Conservation (phyloP, 495 filamentous ascomycete genomes). For the Staphylotrichum longicolle region DNA sequence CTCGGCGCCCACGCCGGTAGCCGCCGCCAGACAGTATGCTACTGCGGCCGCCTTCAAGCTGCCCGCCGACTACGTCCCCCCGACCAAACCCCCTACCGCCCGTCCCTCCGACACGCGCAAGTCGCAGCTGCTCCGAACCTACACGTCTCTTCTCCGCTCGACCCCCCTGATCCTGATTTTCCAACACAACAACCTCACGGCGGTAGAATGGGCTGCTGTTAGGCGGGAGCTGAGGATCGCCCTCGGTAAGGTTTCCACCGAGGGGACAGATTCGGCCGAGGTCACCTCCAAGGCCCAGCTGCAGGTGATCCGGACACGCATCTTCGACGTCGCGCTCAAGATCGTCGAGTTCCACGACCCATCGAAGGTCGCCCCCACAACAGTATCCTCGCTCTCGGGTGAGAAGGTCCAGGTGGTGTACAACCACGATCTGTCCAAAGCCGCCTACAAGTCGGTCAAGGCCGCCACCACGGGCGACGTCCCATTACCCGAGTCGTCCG, state of each 20-base stretch:
- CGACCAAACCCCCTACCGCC: slow-evolving; percentile 83
- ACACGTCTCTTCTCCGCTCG: slow-evolving; percentile 88
- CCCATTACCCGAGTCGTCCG: slow-evolving; percentile 41
- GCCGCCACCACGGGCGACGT: slow-evolving; percentile 45
- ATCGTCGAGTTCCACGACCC: slow-evolving; percentile 86
- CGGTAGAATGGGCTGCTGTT: slow-evolving; percentile 82
- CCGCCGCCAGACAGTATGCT: slow-evolving; percentile 37
- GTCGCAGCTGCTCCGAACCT: slow-evolving; percentile 89
- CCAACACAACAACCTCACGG: slow-evolving; percentile 93
- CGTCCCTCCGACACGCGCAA: slow-evolving; percentile 83
- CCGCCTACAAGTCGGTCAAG: slow-evolving; percentile 60
- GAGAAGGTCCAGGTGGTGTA: slow-evolving; percentile 45
- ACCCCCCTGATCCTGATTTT: slow-evolving; percentile 87
- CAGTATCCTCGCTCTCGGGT: slow-evolving; percentile 28
- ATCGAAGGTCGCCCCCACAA: slow-evolving; percentile 32
- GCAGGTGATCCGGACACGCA: slow-evolving; percentile 80
- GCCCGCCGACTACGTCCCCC: slow-evolving; percentile 56
- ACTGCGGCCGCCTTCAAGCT: slow-evolving; percentile 33
- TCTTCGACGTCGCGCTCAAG: slow-evolving; percentile 78
- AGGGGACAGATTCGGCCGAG: slow-evolving; percentile 17
- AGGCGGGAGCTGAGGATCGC: slow-evolving; percentile 75
- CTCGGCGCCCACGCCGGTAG: slow-evolving; percentile 19
- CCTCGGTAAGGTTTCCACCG: slow-evolving; percentile 55
- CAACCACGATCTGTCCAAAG: slow-evolving; percentile 72
- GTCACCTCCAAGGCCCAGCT: slow-evolving; percentile 61